These are phyloP conservation scores for Hysterangium stoloniferum DNA, from an alignment of 768 basidiomycete genomes.

Conservation along the genomic window DNA sequence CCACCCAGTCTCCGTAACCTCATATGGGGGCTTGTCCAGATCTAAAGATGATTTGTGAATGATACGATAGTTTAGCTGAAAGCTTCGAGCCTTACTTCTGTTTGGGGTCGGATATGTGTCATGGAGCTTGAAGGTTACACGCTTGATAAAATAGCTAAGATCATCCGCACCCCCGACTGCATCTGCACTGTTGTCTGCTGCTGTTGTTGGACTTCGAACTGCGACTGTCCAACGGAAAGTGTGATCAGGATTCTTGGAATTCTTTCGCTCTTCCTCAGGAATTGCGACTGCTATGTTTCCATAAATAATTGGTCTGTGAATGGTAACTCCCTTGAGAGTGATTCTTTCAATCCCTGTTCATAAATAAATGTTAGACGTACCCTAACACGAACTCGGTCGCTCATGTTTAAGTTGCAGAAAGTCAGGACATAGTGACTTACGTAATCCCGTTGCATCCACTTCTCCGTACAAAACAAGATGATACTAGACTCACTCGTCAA, in stretches of 20 bases:
- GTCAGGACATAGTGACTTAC: conserved; percentile 19
- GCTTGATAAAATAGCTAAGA: conserved; percentile 84
- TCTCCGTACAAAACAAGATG: conserved; percentile 24
- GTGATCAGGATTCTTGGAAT: conserved; percentile 55
- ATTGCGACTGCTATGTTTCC: conserved; percentile 86
- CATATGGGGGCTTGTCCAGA: conserved; percentile 89
- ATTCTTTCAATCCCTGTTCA: background rate
- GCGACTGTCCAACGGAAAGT: conserved; percentile 98
- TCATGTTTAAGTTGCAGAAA: conserved; percentile 40
- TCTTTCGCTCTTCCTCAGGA: conserved; percentile 60
- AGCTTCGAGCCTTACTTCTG: conserved; percentile 53
- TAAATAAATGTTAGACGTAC: conserved; percentile 37
- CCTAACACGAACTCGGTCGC: conserved; percentile 73
- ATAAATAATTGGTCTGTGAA: conserved; percentile 89
- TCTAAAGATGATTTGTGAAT: conserved; percentile 45
- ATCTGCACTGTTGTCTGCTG: conserved; percentile 49
- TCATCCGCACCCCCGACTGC: conserved; percentile 88
- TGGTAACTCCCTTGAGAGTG: conserved; percentile 62
- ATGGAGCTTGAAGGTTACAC: conserved; percentile 95
- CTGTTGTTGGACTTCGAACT: conserved; percentile 78
- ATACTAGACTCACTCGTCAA: conserved; percentile 61
- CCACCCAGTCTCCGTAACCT: conserved; percentile 91
- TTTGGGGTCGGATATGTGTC: conserved; percentile 91
- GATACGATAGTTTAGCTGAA: conserved; percentile 9
- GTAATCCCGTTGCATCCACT: conserved; percentile 39